Percentiles rank a stretch among this genome's conserved stretches.
These are phyloP conservation scores for Gyromitra esculenta DNA, from an alignment of 2,329 filamentous ascomycete species.

Conservation along the genomic window DNA sequence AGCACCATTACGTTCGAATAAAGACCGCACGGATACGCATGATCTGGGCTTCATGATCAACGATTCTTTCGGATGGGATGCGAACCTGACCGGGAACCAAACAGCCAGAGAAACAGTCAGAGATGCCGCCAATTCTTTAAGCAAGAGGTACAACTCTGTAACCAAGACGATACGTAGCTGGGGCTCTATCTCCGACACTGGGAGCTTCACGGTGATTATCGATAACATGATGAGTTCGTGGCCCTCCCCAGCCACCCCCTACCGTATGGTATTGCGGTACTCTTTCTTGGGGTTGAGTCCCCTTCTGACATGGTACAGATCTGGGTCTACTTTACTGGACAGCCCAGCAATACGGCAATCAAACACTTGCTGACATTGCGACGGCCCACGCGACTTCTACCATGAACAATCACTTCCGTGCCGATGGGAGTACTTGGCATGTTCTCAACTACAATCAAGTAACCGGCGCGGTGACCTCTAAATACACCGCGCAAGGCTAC, in stretches of 20 bases:
- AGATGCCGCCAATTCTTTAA: slow-evolving; percentile 63
- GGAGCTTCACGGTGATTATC: slow-evolving; percentile 61
- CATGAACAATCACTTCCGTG: slow-evolving; percentile 61
- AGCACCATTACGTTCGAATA: slow-evolving; percentile 37
- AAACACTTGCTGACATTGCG: slow-evolving; percentile 60
- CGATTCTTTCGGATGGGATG: slow-evolving; percentile 64
- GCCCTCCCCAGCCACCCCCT: slow-evolving; percentile 25
- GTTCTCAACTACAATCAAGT: slow-evolving; percentile 64
- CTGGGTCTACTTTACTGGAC: slow-evolving; percentile 63
- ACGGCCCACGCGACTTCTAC: slow-evolving; percentile 62
- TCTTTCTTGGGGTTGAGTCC: background rate
- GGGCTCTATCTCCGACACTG: slow-evolving; percentile 60
- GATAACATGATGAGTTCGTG: slow-evolving; percentile 62
- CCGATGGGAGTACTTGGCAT: slow-evolving; percentile 62
- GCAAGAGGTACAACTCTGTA: slow-evolving; percentile 61
- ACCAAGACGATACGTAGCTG: slow-evolving; percentile 65
- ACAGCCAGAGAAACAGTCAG: slow-evolving; percentile 56
- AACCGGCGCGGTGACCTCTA: slow-evolving; percentile 62
- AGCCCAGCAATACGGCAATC: slow-evolving; percentile 59
- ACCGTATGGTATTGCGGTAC: background rate
- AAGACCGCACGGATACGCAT: slow-evolving; percentile 65
- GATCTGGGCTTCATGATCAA: slow-evolving; percentile 68
- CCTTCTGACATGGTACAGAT: slow-evolving; percentile 54
- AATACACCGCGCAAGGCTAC: slow-evolving; percentile 65
- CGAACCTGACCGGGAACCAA: slow-evolving; percentile 60